These are phyloP conservation scores for Chytriomyces hyalinus DNA, from an alignment of 192 early-diverging fungal species.

Conservation along the genomic window DNA sequence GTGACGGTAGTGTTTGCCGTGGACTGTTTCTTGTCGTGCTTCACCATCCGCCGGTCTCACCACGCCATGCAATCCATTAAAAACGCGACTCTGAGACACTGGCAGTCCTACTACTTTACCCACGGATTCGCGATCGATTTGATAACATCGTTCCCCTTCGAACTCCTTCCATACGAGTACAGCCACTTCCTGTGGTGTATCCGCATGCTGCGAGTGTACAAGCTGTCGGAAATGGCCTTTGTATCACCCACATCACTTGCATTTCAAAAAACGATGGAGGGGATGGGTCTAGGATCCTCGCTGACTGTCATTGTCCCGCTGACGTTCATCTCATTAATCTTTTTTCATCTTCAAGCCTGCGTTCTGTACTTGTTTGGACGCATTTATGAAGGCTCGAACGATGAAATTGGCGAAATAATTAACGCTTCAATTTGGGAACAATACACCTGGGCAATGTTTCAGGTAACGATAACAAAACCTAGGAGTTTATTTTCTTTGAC, in stretches of 20 bases:
- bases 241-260: not conserved
- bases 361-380: slow-evolving; percentile 24
- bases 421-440: slow-evolving; percentile 21
- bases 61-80: not conserved
- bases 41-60: not conserved
- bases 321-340: slow-evolving; percentile 14
- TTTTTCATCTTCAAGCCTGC: slow-evolving; percentile 39
- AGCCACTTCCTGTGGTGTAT: not conserved
- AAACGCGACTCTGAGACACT: not conserved
- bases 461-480: slow-evolving; percentile 1
- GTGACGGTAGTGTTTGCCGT: not conserved
- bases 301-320: slow-evolving; percentile 2
- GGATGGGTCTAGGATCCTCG: not conserved
- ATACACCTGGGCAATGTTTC: slow-evolving; percentile 23
- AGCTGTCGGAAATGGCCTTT: not conserved
- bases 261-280: not conserved
- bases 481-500: not conserved
- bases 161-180: slow-evolving; percentile 8
- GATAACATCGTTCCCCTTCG: slow-evolving; percentile 15
- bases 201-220: slow-evolving; percentile 1
- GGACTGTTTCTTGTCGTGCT: not conserved
- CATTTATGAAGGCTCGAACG: slow-evolving; percentile 16
- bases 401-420: not conserved
- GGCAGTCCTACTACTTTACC: not conserved
- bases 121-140: not conserved